These are phyloP conservation scores for Linnemannia hyalina DNA, from an alignment of 192 early-diverging fungal species.

Conservation along the genomic window DNA sequence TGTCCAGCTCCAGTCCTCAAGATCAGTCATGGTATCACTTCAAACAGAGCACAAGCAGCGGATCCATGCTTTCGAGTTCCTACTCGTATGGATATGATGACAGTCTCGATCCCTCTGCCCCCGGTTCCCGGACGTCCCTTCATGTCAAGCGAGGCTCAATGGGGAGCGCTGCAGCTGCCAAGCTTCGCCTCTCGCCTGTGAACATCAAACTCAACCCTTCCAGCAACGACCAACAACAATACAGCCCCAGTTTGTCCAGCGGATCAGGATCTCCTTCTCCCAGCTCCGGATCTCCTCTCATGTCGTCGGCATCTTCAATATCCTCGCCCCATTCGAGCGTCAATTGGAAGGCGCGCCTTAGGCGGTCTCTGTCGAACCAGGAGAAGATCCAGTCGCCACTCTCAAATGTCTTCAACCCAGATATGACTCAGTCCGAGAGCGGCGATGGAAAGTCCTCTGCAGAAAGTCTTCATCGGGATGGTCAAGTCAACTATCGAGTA, in stretches of 20 bases:
- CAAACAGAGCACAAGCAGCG: constrained; percentile 34
- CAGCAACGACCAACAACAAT: constrained; percentile 32
- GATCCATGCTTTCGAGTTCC: constrained; percentile 32
- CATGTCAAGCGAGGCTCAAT: constrained; percentile 43
- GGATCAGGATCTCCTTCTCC: constrained; percentile 50
- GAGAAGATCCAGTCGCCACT: constrained; percentile 52
- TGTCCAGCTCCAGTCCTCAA: neutral
- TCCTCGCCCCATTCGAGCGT: constrained; percentile 48
- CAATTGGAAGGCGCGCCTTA: constrained; percentile 46
- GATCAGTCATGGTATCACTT: constrained; percentile 40
- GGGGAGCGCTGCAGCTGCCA: constrained; percentile 21
- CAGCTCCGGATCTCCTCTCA: constrained; percentile 46
- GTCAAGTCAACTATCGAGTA: constrained; percentile 6
- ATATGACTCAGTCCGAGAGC: constrained; percentile 32
- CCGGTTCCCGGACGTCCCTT: constrained; percentile 19
- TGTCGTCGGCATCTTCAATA: constrained; percentile 39
- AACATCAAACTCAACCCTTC: constrained; percentile 42
- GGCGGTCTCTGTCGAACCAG: constrained; percentile 45
- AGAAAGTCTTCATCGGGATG: constrained; percentile 11
- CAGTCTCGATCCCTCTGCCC: neutral
- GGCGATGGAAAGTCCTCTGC: constrained; percentile 38
- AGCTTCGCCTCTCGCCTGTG: constrained; percentile 40
- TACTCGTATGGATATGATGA: constrained; percentile 36
- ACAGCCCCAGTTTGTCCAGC: constrained; percentile 48
- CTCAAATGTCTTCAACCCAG: constrained; percentile 54